Conservation (phyloP, 192 early-diverging fungal species). For the Umbelopsis isabellina region DNA sequence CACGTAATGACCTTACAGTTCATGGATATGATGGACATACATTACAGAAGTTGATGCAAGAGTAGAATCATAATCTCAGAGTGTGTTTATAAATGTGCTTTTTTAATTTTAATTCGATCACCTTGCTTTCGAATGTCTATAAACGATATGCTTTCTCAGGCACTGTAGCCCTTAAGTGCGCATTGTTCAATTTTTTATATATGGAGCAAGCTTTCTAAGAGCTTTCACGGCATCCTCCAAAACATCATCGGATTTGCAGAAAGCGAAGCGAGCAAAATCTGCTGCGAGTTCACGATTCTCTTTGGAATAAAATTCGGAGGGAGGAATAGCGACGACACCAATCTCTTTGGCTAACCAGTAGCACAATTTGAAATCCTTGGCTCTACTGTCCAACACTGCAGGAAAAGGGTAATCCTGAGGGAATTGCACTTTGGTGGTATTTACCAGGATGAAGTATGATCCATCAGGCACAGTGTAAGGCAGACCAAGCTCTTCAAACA, state of each 20-base stretch:
- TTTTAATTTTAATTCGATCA: neutral
- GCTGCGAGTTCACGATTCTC: slow-evolving; percentile 67
- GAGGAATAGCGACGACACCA: slow-evolving; percentile 92
- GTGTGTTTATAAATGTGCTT: too few species aligned
- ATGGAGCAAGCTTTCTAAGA: slow-evolving; percentile 62
- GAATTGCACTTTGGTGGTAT: slow-evolving; percentile 68
- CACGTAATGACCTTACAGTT: slow-evolving; percentile 51
- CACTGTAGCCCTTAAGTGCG: neutral
- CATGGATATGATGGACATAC: slow-evolving; percentile 55
- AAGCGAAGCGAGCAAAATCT: slow-evolving; percentile 86
- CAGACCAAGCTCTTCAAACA: slow-evolving; percentile 69
- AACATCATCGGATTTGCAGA: slow-evolving; percentile 89
- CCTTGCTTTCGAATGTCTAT: too few species aligned
- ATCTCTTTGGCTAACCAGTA: slow-evolving; percentile 86
- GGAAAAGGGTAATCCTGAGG: slow-evolving; percentile 67
- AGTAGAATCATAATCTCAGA: neutral
- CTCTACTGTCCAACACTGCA: slow-evolving; percentile 57
- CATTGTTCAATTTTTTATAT: slow-evolving; percentile 38
- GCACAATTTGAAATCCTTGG: slow-evolving; percentile 77
- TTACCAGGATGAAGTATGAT: slow-evolving; percentile 91
- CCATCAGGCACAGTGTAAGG: slow-evolving; percentile 88
- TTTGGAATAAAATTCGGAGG: slow-evolving; percentile 84
- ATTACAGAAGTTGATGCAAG: slow-evolving; percentile 23
- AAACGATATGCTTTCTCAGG: too few species aligned
- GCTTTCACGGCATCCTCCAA: slow-evolving; percentile 73